phyloP scores from a whole-genome alignment of 352 stramenopile genomes.

The Peronospora destructor region DNA sequence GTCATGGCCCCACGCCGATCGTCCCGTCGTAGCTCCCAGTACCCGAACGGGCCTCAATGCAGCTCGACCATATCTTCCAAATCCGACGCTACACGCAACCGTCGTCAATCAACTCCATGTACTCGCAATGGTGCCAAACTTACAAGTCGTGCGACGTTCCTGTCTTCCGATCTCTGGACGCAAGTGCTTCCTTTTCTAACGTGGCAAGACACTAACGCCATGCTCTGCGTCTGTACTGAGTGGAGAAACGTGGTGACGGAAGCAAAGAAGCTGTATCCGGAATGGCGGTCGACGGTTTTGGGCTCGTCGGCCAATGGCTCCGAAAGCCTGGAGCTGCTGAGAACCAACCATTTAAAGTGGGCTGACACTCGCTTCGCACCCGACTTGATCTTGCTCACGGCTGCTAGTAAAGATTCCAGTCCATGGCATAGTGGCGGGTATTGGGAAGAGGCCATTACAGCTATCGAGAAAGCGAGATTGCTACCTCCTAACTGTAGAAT shows the following conservation, averaged over 20 bases:
- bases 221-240: constrained; percentile 27
- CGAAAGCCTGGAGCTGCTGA: constrained; percentile 35
- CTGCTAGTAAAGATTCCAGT: constrained; percentile 22
- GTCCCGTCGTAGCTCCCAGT: constrained; percentile 1
- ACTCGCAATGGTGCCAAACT: constrained; percentile 10
- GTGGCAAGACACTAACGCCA: constrained; percentile 38
- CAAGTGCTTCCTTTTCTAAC: constrained; percentile 38
- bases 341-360: constrained; percentile 26
- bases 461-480: constrained; percentile 31
- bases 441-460: constrained; percentile 34
- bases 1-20: constrained; percentile 10
- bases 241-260: constrained; percentile 21
- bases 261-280: constrained; percentile 16
- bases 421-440: constrained; percentile 30
- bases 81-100: constrained; percentile 3
- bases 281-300: constrained; percentile 40
- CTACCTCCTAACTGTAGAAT: constrained; percentile 36
- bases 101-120: constrained; percentile 2
- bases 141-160: constrained; percentile 13
- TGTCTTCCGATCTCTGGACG: constrained; percentile 42
- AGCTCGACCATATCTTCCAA: neutral
- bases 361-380: constrained; percentile 35
- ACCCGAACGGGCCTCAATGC: constrained; percentile 3
- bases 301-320: constrained; percentile 14
- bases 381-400: constrained; percentile 31